Evolutionary conservation across 768 basidiomycete species (phyloP), one percentile per base, ranked within the genome.

Genomic region (Pulveroboletus sp.): DNA sequence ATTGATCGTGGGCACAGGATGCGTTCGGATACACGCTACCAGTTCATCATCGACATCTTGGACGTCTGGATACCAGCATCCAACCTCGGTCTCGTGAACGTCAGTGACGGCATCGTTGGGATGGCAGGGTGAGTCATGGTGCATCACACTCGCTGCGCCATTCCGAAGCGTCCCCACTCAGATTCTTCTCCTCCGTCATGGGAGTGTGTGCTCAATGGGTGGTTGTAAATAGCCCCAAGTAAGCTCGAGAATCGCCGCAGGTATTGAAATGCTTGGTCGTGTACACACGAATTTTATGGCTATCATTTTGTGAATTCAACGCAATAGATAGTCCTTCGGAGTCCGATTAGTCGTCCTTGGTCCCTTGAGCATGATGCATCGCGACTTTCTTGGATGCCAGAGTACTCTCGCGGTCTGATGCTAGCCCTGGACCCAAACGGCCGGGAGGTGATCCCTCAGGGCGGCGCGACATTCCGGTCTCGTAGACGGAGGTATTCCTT

Each of bases 41-140:
- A 98, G 68, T 79, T 98, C 58, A 70, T 86, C 47, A 82, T 89
- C 51, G 96, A 99, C 66, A 62, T 81, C 17, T 73, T 93, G 50
- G 96, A 99, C 65, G 69, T 93, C 51, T 94, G 86, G 83, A 82
- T 94, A 59, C 96, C 96, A 6, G 88, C 92, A 7, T 84, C 85
- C 17, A 86, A 79, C 50, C 76, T 93, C 36, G 89, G 86, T 14
- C 71, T 89, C 46, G 76, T 84, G 55, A 78, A 79, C 57, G 59
- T 94, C 56, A 91, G 86, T 63, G 96, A 98, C 52, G 94, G 95
- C 24, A 62, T 81, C 17, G 71, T 95, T 27, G 95, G 96, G 47
- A 73, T 89, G 50, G 77, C 89, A 55, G 96, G 95, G 91, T 95
- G 53, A 61, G 79, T 70, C 10, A 52, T 41, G 62, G 67, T 40